Base-by-base conservation (phyloP, 306 rosid species). In the Malus sieversii region DNA sequence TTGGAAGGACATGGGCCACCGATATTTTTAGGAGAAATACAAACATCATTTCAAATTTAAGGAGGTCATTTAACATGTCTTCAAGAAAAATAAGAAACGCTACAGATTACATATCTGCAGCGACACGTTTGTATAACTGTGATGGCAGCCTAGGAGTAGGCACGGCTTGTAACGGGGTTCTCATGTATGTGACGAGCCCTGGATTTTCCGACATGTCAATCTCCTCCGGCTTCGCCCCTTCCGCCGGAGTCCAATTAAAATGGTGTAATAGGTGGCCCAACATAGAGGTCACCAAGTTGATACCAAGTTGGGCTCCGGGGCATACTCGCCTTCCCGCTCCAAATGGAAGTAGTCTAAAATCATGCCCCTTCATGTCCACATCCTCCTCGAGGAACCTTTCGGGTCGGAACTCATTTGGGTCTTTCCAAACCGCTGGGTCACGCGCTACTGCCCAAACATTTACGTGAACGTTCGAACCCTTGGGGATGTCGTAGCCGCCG, bases 331-430 rank as follows among this genome's bases (percentile, higher is more conserved):
- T 89, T n/a, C 98, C 97, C 5, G 95, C 91, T 18, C 97, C 95
- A 9, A 94, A 91, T 1, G 96, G 97, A 3, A 94, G 76, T 5
- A 94, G 81, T 75, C 98, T 87, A 42, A 35, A 89, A 29, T 91
- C 93, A 66, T 90, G 95, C 0, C 98, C 98, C 84, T 92, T 94
- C 97, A 94, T 88, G 83, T 91, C 96, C 15, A 94, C 97, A 51
- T 91, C 97, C 80, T 94, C 96, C 78, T 90, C 93, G 0, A 90
- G 84, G 60, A 87, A 94, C 75, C 96, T 80, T 75, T 91, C 95
- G 4, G 96, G 98, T 22, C 92, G 82, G 66, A 88, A 91, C 72
- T 86, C 96, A 8, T 71, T 11, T 0, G 96, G 90, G 30, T 83
- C 73, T 65, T 90, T 86, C 97, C 97, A 94, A 1, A 82, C 86